Evolutionary conservation across 2,329 filamentous ascomycete species (phyloP), one percentile per base, ranked within the genome.

Genomic region (Beauveria rudraprayagi): DNA sequence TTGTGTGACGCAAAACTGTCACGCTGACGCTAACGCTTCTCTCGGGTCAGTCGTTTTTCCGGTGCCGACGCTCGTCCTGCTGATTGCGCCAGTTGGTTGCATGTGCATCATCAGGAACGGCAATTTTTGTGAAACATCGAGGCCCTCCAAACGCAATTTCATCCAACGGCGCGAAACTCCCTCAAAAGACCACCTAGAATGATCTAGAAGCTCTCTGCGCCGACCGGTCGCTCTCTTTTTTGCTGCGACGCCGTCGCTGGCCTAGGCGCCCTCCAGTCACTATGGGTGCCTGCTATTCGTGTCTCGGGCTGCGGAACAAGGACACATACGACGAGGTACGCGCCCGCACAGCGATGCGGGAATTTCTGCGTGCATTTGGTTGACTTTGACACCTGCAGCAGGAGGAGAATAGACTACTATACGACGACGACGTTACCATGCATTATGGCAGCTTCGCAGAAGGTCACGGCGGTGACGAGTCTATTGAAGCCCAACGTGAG

Each of bases 371-470:
- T 44, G 11, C 47, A 37, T 40, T 14, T 4, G 19, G 43, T 26
- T 61, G 43, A 60, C 41, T 10, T 5, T 2, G 11, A 17, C 9
- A 34, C 17, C 30, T 30, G 30, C 7, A 84, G 81, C 79, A 82
- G 64, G 83, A 85, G 58, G 81, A 84, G 64, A 80, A 79, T 17
- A 77, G 83, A 43, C 76, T 85, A 22, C 77, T 88, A 28, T 85
- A 85, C 69, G 84, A 86, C 65, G 85, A 87, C 61, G 76, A 80
- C 41, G 82, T 82, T 67, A 77, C 76, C 61, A 75, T 82, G 66
- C 80, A 85, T 61, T 88, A 88, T 64, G 84, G 84, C 53, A 86
- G 83, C 70, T 87, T 88, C 65, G 80, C 78, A 61, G 83, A 87
- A 47, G 77, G 81, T 60, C 77, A 77, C 44, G 80, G 77, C 60